Conservation (phyloP, 1,284 basidiomycete species). For the Vanrija sp. region DNA sequence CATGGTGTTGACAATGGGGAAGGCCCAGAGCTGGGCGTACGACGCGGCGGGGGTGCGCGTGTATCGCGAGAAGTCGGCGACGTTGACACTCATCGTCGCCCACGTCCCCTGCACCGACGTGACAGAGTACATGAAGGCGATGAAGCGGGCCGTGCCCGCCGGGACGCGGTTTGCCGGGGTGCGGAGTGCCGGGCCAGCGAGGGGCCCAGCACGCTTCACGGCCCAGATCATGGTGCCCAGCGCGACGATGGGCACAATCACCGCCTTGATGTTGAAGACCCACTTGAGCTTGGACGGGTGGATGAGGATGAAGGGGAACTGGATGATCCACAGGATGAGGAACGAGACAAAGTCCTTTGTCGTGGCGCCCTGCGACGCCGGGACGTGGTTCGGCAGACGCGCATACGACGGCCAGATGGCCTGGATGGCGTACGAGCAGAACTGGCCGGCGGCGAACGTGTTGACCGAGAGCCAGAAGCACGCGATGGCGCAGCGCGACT, state of each 20-base stretch:
- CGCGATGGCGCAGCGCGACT: constrained; percentile 64
- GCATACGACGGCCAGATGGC: constrained; percentile 71
- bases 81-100: constrained; percentile 59
- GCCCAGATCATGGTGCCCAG: constrained; percentile 70
- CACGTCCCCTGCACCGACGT: constrained; percentile 35
- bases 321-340: constrained; percentile 66
- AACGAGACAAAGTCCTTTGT: constrained; percentile 61
- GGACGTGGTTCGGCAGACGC: constrained; percentile 61
- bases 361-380: constrained; percentile 61
- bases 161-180: constrained; percentile 24
- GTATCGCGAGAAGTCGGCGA: constrained; percentile 58
- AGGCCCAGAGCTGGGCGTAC: constrained; percentile 65
- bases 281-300: constrained; percentile 69
- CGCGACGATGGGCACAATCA: constrained; percentile 62
- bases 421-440: constrained; percentile 59
- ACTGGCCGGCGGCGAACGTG: constrained; percentile 51
- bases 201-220: constrained; percentile 61
- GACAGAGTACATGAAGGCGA: constrained; percentile 36
- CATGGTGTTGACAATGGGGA: constrained; percentile 60
- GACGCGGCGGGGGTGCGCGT: constrained; percentile 38
- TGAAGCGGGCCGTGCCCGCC: constrained; percentile 29
- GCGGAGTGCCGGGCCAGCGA: constrained; percentile 57
- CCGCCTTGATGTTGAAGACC: constrained; percentile 66
- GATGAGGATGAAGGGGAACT: constrained; percentile 63
- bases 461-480: constrained; percentile 73